Evolutionary conservation across 768 basidiomycete species (phyloP).

Genomic region (Serendipita sp.): DNA sequence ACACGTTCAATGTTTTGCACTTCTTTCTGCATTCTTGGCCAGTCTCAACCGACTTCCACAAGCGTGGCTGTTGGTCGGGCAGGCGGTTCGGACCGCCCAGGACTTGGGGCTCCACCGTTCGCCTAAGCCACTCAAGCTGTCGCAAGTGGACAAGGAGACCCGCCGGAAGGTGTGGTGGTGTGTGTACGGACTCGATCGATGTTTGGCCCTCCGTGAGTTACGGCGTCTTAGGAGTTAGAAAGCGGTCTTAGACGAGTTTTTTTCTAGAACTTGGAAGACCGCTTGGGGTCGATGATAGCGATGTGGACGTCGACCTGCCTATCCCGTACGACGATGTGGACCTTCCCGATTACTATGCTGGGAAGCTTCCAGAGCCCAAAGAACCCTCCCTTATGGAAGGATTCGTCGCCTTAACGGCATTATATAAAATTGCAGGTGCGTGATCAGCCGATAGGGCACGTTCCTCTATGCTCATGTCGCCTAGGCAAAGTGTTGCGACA

Average conservation of each 20-base stretch:
- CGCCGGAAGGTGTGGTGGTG: constrained; percentile 90
- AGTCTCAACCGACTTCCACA: constrained; percentile 88
- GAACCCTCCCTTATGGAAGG: constrained; percentile 64
- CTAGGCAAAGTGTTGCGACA: constrained; percentile 43
- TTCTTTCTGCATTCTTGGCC: constrained; percentile 77
- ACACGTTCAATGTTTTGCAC: constrained; percentile 80
- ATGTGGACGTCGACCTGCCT: constrained; percentile 81
- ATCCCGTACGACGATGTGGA: constrained; percentile 70
- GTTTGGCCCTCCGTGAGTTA: constrained; percentile 51
- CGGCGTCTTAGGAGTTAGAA: background rate
- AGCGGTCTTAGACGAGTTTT: background rate
- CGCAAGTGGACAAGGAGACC: constrained; percentile 73
- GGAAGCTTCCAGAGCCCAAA: constrained; percentile 37
- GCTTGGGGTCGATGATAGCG: constrained; percentile 73
- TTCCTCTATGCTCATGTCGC: background rate
- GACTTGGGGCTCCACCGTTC: constrained; percentile 87
- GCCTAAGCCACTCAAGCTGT: constrained; percentile 52
- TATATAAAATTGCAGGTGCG: constrained; percentile 75
- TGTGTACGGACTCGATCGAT: constrained; percentile 77
- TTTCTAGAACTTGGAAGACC: constrained; percentile 62
- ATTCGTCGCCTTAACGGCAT: constrained; percentile 51
- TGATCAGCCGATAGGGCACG: background rate
- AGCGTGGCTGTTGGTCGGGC: constrained; percentile 84
- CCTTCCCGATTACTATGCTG: constrained; percentile 55
- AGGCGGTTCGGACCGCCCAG: constrained; percentile 78